Base-by-base conservation (phyloP, 352 stramenopile genomes). In the Phytophthora meadii region DNA sequence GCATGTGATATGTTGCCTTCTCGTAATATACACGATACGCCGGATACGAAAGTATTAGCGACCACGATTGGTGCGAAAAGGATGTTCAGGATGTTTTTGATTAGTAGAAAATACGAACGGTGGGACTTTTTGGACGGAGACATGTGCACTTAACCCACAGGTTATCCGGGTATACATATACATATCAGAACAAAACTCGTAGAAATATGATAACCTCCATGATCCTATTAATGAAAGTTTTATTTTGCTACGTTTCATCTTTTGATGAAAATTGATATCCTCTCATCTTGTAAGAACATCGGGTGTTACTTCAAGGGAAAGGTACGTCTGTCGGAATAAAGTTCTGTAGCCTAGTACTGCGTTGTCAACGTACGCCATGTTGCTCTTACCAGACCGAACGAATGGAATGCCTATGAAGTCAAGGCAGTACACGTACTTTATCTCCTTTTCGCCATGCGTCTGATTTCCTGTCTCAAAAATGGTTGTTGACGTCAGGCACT, bases 401-500 rank as follows among this genome's bases (percentile, higher is more conserved):
- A 24, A 56, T 39, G 50, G 12, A 15, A 36, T 14, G 6, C 28
- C 45, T 6, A 27, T 41, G 37, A 39, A 39, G 22, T 48, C 50
- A 57, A 57, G 14, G 28, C 37, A 22, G 22, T 12, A 19, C 19
- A 19, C 19, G 19, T 19, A 32, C 52, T 11, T 2, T 36, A 36
- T 11, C 30, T 36, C 30, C 2, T 36, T 70, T 65, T 65, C 61
- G 54, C 54, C 30, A 30, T 42, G 17, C 39, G 45, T 61, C 54
- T 65, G 61, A 65, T 65, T 70, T 66, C 40, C 63, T 69, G 61
- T 69, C 61, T 55, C 63, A 67, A 67, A 41, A 34, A 36, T 8
- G 44, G 17, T 47, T 53, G 59, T 61, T 52, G 49, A 67, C 41
- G 30, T 11, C 39, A 60, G 27, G 27, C 27, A 30, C 27, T 30